Evolutionary conservation across 805 yeast genomes (phyloP), one percentile per base, ranked within the genome.

Genomic region (Candida bentonensis): DNA sequence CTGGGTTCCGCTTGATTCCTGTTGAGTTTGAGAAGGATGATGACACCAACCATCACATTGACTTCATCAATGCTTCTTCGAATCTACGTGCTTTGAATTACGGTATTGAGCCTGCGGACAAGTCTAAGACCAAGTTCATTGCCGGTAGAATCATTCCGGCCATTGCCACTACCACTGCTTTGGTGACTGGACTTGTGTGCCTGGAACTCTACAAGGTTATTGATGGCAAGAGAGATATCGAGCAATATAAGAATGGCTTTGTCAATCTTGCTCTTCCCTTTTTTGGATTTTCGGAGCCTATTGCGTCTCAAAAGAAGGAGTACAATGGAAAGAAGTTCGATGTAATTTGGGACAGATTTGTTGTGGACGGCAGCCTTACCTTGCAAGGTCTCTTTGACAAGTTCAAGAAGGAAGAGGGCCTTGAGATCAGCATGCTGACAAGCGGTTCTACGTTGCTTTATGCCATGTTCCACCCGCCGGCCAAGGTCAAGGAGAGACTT

Each of bases 121-220:
- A 79, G 50, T 78, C 79, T 43, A 85, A 82, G 68, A 92, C 98
- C 49, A 92, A 92, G 59, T 94, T 66, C 46, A 87, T 89, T 50
- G 98, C 98, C 0, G 99, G 99, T 3, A 92, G 89, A 61, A 92
- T 92, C 54, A 92, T 92, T 34, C 98, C 99, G 0, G 98, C 98
- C 0, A 92, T 92, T 68, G 98, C 98, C 28, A 92, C 99, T 2
- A 92, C 99, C 1, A 92, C 99, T n/a, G 94, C 96, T 7, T 68
- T 88, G 53, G 98, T 92, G 21, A 85, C 98, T 4, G 99, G 99
- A 41, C 70, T 92, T 56, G 94, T 87, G 21, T 84, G 94, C 56
- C 67, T 92, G 52, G 99, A 92, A 65, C 69, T 89, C 46, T 83
- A 84, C 69, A 92, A 92, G 68, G 89, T 92, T 50, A 84, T 78